Conservation (phyloP, 495 filamentous ascomycete genomes). For the Ascobolus immersus region DNA sequence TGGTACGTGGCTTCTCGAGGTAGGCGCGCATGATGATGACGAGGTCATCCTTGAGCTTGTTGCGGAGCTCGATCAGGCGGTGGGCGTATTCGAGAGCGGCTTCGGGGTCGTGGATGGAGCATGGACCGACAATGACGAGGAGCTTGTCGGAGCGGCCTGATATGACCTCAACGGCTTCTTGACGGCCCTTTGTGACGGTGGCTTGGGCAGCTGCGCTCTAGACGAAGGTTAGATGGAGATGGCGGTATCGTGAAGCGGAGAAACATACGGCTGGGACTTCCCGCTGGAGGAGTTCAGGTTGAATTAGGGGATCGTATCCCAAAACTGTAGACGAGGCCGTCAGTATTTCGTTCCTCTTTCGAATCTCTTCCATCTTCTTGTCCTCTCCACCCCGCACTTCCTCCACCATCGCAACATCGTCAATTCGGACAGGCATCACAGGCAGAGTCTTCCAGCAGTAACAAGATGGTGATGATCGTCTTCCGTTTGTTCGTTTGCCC, state of each 20-base stretch:
- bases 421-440: no score
- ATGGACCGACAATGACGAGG: slow-evolving; percentile 81
- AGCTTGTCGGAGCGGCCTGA: slow-evolving; percentile 59
- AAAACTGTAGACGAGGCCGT: no score
- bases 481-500: no score
- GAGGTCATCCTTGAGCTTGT: slow-evolving; percentile 55
- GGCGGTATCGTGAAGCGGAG: neutral
- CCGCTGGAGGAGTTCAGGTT: slow-evolving; percentile 60
- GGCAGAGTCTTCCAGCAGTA: no score
- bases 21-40: slow-evolving; percentile 94
- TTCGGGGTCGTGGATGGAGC: slow-evolving; percentile 86
- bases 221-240: neutral
- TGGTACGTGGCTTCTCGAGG: slow-evolving; percentile 97
- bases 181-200: slow-evolving; percentile 59
- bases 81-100: slow-evolving; percentile 67
- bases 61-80: slow-evolving; percentile 45
- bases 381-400: no score
- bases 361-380: no score
- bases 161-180: slow-evolving; percentile 60
- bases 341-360: no score
- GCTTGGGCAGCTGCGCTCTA: slow-evolving; percentile 27
- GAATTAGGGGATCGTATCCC: slow-evolving; percentile 84
- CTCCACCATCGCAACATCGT: no score
- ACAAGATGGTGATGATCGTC: no score
- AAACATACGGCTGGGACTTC: slow-evolving; percentile 57